A percentile compares a stretch with the other conserved stretches of the same genome.
These are phyloP conservation scores for Urostyla sp. DNA, from an alignment of 73 alveolate genomes.

Conservation along the genomic window DNA sequence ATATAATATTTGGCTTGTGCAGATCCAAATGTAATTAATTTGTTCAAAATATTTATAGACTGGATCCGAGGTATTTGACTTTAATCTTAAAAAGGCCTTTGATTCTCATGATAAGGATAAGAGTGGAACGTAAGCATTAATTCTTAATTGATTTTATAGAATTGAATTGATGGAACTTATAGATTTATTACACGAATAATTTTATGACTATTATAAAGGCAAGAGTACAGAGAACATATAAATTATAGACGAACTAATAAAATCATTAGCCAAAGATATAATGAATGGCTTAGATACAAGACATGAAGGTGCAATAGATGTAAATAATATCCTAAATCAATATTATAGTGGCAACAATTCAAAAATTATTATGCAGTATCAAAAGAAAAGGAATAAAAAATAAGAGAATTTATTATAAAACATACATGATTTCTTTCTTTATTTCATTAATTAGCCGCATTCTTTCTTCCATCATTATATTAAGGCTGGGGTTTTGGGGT, in stretches of 20 bases:
- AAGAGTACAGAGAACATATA: conserved; percentile 35
- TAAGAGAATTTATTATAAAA: conserved; percentile 26
- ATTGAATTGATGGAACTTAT: conserved; percentile 23
- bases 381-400: conserved; percentile 31
- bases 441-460: too few relatives aligned
- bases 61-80: conserved; percentile 44
- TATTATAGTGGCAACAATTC: conserved; percentile 47
- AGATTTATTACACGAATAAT: conserved; percentile 31
- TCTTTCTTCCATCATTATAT: too few relatives aligned
- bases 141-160: background rate
- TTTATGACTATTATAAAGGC: conserved; percentile 12
- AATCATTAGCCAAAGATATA: conserved; percentile 32
- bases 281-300: conserved; percentile 37
- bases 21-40: conserved; percentile 51
- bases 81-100: conserved; percentile 27
- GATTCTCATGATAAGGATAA: conserved; percentile 60
- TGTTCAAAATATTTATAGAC: background rate
- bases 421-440: conserved; percentile 24
- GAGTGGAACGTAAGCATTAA: conserved; percentile 46
- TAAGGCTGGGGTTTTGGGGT: too few relatives aligned
- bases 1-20: conserved; percentile 69
- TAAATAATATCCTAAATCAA: background rate
- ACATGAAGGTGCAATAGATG: conserved; percentile 47
- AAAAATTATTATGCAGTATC: conserved; percentile 38
- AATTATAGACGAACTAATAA: conserved; percentile 12